Evolutionary conservation across 371 early-diverging fungal genomes (phyloP), one percentile per base, ranked within the genome.

Genomic region (Dinochytrium kinnereticum): DNA sequence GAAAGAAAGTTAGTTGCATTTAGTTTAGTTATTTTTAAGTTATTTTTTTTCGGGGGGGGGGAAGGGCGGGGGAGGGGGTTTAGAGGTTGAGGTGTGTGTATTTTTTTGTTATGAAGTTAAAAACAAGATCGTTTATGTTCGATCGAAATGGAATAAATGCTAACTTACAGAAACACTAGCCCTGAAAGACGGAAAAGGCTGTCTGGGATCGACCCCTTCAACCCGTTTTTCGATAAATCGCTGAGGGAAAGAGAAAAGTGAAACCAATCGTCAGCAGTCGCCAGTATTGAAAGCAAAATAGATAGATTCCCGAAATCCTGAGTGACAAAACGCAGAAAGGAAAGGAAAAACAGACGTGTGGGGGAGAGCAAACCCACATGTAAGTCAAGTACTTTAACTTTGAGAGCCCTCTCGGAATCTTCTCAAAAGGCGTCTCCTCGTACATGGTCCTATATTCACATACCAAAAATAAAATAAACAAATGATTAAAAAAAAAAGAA

Each of bases 361-460:
- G n/a, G n/a, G n/a, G n/a, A n/a, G n/a, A n/a, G n/a, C n/a, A n/a
- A n/a, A n/a, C 57, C 28, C 28, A 55, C 57, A 55, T 13, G 57
- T 55, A 55, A 30, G 61, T 61, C 34, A 61, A 10, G 34, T 61
- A 37, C 61, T 61, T 61, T 5, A 61, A 26, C 34, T 61, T 61
- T 31, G 31, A 61, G 15, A 61, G 3, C 3, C 7, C 7, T 26
- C 36, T 61, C 26, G 61, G 61, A 24, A 61, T 61, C 24, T 61
- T 37, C 3, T 61, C 36, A 26, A 61, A 61, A 30, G 61, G 61
- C 10, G 10, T 33, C 37, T 61, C 61, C 36, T 61, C 61, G 34
- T 61, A 61, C 61, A 61, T 61, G 61, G 36, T 26, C 15, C 61
- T 61, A n/a, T 24, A 5, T 53, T 15, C 7, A 7, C 26, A 7